Base-by-base conservation (phyloP, 1,284 basidiomycete genomes). In the Gymnopus androsaceus region DNA sequence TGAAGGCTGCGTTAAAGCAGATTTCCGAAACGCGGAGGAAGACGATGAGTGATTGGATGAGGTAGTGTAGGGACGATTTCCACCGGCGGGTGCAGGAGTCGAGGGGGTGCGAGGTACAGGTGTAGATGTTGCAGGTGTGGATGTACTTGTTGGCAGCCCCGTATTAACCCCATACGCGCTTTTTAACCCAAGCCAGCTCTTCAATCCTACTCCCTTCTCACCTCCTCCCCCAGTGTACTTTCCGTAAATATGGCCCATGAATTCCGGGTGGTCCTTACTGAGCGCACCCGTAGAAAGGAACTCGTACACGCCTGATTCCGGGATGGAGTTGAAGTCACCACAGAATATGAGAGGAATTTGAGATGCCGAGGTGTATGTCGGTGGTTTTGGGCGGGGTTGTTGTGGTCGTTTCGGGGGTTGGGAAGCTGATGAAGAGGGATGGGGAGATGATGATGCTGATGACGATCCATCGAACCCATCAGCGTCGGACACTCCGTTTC, bases 311-410 rank as follows among this genome's bases (percentile, higher is more conserved):
- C 95, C 95, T 37, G 91, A 94, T 19, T 81, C 77, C 0, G 92
- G 90, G 1, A 89, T 77, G 49, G 94, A 96, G 78, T 99, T 99
- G 77, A 92, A 95, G 74, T 99, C 96, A 25, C 95, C 94, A 66
- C 92, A 94, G 58, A 99, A 78, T 69, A 99, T 83, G 59, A 91
- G 75, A 12, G 96, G 95, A 66, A 99, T 97, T 79, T 96, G 93
- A 52, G 81, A 82, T 25, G 90, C 92, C 64, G 93, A 90, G 4
- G 82, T 66, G 71, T 97, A 97, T 31, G 75, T 72, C 17, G 93
- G 92, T 7, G 81, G 75, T 15, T 82, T 74, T 30, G 81, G 78
- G 42, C 4, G 69, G 58, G 54, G 75, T 61, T 51, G 76, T 68
- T 58, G 70, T 56, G 14, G 23, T 17, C 54, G 53, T 72, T 67